Evolutionary conservation across 2,329 filamentous ascomycete species (phyloP), one percentile per base, ranked within the genome.

Genomic region (Stachybotrys chartarum): DNA sequence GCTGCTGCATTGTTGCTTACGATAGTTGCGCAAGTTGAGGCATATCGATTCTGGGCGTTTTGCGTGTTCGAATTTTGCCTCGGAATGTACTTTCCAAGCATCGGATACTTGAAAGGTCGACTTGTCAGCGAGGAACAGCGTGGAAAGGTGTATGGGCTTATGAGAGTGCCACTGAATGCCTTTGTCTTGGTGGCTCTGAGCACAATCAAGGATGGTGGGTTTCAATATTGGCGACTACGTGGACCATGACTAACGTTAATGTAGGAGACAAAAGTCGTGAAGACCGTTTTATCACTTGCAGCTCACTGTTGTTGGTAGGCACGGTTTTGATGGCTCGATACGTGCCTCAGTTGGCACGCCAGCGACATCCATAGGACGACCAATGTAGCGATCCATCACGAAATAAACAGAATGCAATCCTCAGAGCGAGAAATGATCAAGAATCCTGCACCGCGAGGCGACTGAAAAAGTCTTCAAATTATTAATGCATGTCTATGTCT

Each of bases 61-160:
- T 82, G 79, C 61, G 58, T 82, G 1, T 78, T 85, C 54, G 81
- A 85, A 63, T 69, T 72, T 11, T 82, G 79, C 62, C 76, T 84
- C 24, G 82, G 82, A 6, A 70, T 79, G 42, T 85, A 85, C 61
- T 84, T 75, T 61, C 82, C 82, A 0, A 76, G 74, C 56, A 80
- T 83, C 64, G 78, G 75, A 1, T 77, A 77, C 51, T 62, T 84
- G 54, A 84, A 84, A 65, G 77, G 78, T 39, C 70, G 75, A 47
- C 63, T 79, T 3, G 71, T 83, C n/a, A 75, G 80, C 1, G 81
- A 85, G 62, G 73, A 73, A 2, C 70, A 75, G 30, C 71, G 82
- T 48, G 79, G 77, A 3, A 76, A 75, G 48, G 73, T 84, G 16
- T 85, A 85, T 63, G 78, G 78, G 16, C 69, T 83, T 53, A 69